phyloP scores from a whole-genome alignment of 1,284 basidiomycete species.

The Microbotryum saponariae region DNA sequence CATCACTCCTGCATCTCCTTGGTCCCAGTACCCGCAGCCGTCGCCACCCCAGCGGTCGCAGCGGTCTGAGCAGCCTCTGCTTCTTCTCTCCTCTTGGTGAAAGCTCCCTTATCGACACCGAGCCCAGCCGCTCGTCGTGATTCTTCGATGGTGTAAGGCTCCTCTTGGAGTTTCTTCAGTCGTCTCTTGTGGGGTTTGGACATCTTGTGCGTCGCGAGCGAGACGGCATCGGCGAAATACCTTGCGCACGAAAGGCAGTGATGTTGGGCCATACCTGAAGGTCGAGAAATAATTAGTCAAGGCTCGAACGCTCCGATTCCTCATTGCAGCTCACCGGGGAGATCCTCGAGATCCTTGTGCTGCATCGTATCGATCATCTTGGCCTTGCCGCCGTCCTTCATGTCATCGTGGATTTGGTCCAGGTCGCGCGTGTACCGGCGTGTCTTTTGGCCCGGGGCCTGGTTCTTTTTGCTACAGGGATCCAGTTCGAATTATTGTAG shows the following conservation, averaged over 20 bases:
- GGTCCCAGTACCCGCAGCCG: no score
- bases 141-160: conserved; percentile 32
- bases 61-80: not conserved
- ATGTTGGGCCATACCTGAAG: conserved; percentile 25
- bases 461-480: conserved; percentile 29
- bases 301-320: no score
- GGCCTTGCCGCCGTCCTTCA: conserved; percentile 22
- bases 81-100: conserved; percentile 18
- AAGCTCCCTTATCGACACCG: conserved; percentile 29
- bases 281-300: not conserved
- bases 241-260: conserved; percentile 27
- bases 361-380: conserved; percentile 7
- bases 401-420: conserved; percentile 31
- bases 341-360: conserved; percentile 22
- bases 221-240: conserved; percentile 26
- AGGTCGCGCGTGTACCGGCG: conserved; percentile 22
- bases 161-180: conserved; percentile 28
- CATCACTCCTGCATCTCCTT: no score
- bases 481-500: not conserved
- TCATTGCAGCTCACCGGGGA: conserved; percentile 16
- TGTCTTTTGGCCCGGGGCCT: conserved; percentile 24
- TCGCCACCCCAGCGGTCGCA: no score
- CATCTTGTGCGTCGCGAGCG: conserved; percentile 24
- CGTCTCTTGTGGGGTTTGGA: conserved; percentile 30
- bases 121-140: conserved; percentile 19